Evolutionary conservation across 2,329 filamentous ascomycete genomes (phyloP).

Genomic region (Penicillium sp.): DNA sequence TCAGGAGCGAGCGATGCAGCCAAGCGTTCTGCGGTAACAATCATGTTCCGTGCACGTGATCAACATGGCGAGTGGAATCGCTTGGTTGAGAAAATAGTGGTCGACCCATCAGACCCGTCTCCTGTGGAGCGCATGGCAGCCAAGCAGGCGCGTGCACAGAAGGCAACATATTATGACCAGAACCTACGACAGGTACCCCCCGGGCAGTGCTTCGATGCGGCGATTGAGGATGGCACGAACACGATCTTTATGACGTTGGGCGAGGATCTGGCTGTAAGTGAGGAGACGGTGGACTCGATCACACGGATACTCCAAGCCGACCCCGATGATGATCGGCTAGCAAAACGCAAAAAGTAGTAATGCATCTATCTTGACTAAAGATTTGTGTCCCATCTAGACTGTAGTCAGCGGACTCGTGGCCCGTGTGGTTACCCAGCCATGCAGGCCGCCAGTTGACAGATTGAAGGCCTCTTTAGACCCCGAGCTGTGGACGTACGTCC

Average conservation of each 20-base stretch:
- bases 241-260: constrained; percentile 1
- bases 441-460: constrained; percentile 8
- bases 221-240: constrained; percentile 3
- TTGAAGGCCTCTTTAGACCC: constrained; percentile 1
- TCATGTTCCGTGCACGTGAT: constrained; percentile 10
- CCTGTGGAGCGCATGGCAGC: constrained; percentile 13
- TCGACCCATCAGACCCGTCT: constrained; percentile 15
- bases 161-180: constrained; percentile 18
- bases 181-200: constrained; percentile 16
- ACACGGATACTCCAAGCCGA: background rate
- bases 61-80: constrained; percentile 9
- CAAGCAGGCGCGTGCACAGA: constrained; percentile 10
- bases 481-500: background rate
- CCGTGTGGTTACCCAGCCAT: constrained; percentile 1
- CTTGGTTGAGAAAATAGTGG: constrained; percentile 11
- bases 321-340: background rate
- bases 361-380: background rate
- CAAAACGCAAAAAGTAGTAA: background rate
- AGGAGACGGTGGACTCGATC: constrained; percentile 8
- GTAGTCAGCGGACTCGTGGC: background rate
- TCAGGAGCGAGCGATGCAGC: background rate
- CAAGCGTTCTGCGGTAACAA: constrained; percentile 3
- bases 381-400: constrained; percentile 1
- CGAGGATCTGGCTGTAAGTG: background rate
- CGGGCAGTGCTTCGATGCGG: background rate